Base-by-base conservation (phyloP, 192 early-diverging fungal genomes). In the Entophlyctis luteolus region DNA sequence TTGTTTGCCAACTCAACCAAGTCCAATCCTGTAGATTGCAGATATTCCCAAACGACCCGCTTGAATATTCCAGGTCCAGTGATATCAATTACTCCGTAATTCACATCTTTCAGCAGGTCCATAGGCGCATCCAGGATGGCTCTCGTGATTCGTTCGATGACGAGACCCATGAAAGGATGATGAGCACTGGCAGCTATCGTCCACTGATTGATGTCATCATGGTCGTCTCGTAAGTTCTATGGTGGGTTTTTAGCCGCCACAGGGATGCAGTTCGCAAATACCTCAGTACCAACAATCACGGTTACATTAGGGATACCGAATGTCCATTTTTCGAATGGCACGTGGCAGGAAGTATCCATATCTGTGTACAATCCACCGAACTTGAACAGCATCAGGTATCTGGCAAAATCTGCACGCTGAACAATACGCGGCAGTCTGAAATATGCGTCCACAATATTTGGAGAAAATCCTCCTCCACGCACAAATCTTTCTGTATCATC, bases 311-410 rank as follows among this genome's bases (percentile, higher is more conserved):
- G 29, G 20, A 14, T 33, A 4, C 29, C 10, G 29, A 56, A 31
- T 31, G 25, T 25, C 74, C 74, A 75, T 37, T 75, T 6, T 14
- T 57, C 73, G 36, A 75, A 33, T 5, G 72, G 49, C 16, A 33
- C 31, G 23, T 53, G 29, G 23, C 47, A 48, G 36, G 20, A 23
- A 6, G 72, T 68, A 37, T 77, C 76, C 46, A 65, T 55, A 47
- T 77, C 76, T 29, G 59, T 57, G 48, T 77, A 77, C 3, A 77
- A 55, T 27, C 76, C 76, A 12, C 76, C 76, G 32, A 65, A 67
- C 8, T 48, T 27, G 25, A 38, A 55, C 55, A 77, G 50, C 38
- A 77, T 55, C 49, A 75, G 34, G 54, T 76, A 76, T 39, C 76
- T 54, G 3, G 20, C 47, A 35, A 73, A 65, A 31, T 73, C 71